Evolutionary conservation across 805 yeast species (phyloP), one percentile per base, ranked within the genome.

Genomic region (Torulaspora indica): DNA sequence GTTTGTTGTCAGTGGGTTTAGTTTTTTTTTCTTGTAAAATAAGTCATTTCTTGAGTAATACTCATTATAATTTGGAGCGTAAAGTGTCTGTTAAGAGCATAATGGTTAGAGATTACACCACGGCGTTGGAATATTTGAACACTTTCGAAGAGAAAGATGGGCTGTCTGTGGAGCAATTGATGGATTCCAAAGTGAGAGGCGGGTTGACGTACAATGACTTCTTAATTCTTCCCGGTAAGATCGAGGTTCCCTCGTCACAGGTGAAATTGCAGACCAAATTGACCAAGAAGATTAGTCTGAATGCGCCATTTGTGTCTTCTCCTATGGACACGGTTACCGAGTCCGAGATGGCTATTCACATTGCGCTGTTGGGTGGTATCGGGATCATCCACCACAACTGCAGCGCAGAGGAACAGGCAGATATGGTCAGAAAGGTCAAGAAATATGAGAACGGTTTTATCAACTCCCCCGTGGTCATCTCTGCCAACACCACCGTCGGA

Each of bases 281-380:
- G 69, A 91, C 98, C 64, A 90, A 85, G 75, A 85, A 83, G 63
- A 93, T 93, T 75, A 70, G 93, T 44, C 76, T 93, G 70, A 89
- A 85, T 75, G 75, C 96, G 37, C 98, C 98, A 46, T 88, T 93
- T 56, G 91, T 93, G 48, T 91, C 98, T 15, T 88, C 98, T 61
- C 98, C 98, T 58, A 93, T 93, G 98, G 98, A 93, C 73, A 93
- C 98, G 39, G 98, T 93, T 55, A 93, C 98, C 46, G 98, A 93
- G 76, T 73, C 89, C 51, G 86, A 82, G 49, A 93, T 93, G 98
- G 98, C 98, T 54, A 91, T 93, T 59, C 82, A 89, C 73, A 90
- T 93, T 97, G 97, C 98, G 56, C 79, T 93, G 56, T 78, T 90
- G 60, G 98, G 98, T 69, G 98, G 98, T 72, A 88, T 93, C 68